A percentile compares a stretch with the other conserved stretches of the same genome.
These are phyloP conservation scores for Stagonosporopsis cucurbitacearum DNA, from an alignment of 2,329 filamentous ascomycete genomes.

Conservation along the genomic window DNA sequence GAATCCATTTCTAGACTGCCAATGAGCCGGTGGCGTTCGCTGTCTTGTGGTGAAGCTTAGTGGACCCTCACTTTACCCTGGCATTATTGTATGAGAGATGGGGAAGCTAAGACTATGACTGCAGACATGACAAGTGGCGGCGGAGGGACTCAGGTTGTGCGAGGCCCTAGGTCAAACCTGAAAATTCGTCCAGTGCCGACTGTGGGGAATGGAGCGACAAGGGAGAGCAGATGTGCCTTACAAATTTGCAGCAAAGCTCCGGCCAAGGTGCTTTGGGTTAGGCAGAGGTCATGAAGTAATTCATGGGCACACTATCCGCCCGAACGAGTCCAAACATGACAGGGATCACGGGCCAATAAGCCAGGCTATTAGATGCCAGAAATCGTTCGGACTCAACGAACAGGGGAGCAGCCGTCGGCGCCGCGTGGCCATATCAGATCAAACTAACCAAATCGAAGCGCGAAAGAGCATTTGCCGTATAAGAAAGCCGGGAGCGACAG, in stretches of 20 bases:
- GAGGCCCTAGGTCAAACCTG: constrained; percentile 12
- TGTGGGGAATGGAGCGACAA: constrained; percentile 10
- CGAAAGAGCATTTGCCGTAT: constrained; percentile 1
- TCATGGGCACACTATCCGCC: constrained; percentile 11
- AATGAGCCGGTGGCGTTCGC: constrained; percentile 44
- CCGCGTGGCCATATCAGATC: constrained; percentile 36
- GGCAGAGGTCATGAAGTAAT: constrained; percentile 21
- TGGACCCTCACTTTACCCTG: constrained; percentile 29
- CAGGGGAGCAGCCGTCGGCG: constrained; percentile 30
- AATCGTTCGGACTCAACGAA: constrained; percentile 7
- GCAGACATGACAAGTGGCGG: constrained; percentile 10
- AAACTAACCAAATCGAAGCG: constrained; percentile 26
- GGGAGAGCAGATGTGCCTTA: constrained; percentile 12
- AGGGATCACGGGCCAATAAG: constrained; percentile 14
- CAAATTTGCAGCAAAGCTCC: constrained; percentile 15
- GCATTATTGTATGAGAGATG: constrained; percentile 5
- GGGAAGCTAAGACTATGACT: constrained; percentile 12
- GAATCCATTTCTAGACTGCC: constrained; percentile 43
- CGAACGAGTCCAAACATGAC: constrained; percentile 18
- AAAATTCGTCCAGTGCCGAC: constrained; percentile 18
- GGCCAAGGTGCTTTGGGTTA: constrained; percentile 16
- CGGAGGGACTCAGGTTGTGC: constrained; percentile 3
- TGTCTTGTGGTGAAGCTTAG: constrained; percentile 41
- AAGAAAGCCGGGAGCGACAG: background rate
- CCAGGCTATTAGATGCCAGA: constrained; percentile 2